Base-by-base conservation (phyloP, 78 protist genomes). In the Pigoraptor vietnamica region DNA sequence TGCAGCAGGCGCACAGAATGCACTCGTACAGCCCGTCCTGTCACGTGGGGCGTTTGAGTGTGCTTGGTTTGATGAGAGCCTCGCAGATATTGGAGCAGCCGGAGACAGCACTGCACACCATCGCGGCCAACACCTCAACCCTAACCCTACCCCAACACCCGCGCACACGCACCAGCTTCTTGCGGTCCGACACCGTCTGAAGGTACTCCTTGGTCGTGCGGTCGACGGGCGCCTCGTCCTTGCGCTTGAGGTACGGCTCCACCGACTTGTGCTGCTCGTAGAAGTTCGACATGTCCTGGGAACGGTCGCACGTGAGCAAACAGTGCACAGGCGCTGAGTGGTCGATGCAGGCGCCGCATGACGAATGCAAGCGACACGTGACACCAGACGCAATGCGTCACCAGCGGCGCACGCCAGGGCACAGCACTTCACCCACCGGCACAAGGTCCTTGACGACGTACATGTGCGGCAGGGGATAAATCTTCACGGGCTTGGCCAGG, bases 11-110 rank as follows among this genome's bases (percentile, higher is more conserved):
- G 93, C 99, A 97, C 88, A 97, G 94, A 48, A 97, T 95, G 94
- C 99, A 97, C 95, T 97, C 98, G 92, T 97, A 97, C 89, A 97
- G 95, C 35, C 99, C 98, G 55, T 97, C 99, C 88, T 39, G 81
- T 0, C n/a, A n/a, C n/a, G 25, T 6, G 88, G 56, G 2, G 56
- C 14, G 56, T 40, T 2, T 40, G 56, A 19, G 56, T 40, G 56
- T 40, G 56, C 14, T 2, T 40, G 56, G 2, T 19, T 2, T 40
- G 56, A 40, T 14, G 25, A 19, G 56, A 19, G 2, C 25, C 14
- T 40, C 25, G 56, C 56, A 40, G 56, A 40, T 19, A 40, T 2
- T 14, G 14, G 25, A 14, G 56, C 56, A 2, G 14, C 56, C 25
- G 14, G 2, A 40, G 25, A 19, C 56, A 2, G 25, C 56, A 40